These are phyloP conservation scores for Afroboletus lepidellus DNA, from an alignment of 1,284 basidiomycete genomes.

Conservation along the genomic window DNA sequence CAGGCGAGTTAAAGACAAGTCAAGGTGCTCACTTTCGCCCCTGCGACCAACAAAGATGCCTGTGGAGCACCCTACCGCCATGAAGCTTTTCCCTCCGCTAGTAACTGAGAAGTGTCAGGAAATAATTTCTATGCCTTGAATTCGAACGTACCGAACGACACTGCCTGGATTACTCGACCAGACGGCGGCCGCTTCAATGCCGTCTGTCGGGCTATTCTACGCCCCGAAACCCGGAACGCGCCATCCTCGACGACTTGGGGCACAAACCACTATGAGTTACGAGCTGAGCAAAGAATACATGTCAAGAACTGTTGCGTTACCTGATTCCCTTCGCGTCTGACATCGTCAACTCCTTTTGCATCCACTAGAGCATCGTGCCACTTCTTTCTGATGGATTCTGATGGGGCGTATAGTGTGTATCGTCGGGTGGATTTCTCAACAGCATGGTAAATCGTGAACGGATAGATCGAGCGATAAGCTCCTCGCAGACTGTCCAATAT, in stretches of 20 bases:
- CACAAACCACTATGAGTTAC: constrained; percentile 56
- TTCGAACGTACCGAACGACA: constrained; percentile 58
- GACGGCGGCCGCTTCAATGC: constrained; percentile 41
- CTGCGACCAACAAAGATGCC: constrained; percentile 65
- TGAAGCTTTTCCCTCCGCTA: constrained; percentile 48
- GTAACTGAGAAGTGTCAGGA: constrained; percentile 27
- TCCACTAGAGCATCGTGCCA: constrained; percentile 64
- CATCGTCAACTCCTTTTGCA: constrained; percentile 59
- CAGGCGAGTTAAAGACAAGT: neutral
- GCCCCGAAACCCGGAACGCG: constrained; percentile 53
- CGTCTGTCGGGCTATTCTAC: constrained; percentile 31
- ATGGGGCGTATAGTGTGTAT: constrained; percentile 69
- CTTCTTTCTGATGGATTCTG: constrained; percentile 53
- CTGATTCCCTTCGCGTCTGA: constrained; percentile 67
- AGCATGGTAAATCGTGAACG: constrained; percentile 74
- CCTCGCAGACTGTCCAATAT: constrained; percentile 57
- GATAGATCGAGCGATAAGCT: constrained; percentile 56
- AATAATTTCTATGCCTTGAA: neutral
- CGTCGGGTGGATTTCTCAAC: constrained; percentile 50
- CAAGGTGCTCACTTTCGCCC: constrained; percentile 46
- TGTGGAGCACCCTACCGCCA: constrained; percentile 59
- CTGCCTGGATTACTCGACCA: constrained; percentile 57
- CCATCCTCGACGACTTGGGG: constrained; percentile 56
- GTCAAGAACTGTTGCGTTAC: constrained; percentile 34
- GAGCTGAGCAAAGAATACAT: constrained; percentile 8